Evolutionary conservation across 208 protist genomes (phyloP).

Genomic region (Tritrichomonas musculus): DNA sequence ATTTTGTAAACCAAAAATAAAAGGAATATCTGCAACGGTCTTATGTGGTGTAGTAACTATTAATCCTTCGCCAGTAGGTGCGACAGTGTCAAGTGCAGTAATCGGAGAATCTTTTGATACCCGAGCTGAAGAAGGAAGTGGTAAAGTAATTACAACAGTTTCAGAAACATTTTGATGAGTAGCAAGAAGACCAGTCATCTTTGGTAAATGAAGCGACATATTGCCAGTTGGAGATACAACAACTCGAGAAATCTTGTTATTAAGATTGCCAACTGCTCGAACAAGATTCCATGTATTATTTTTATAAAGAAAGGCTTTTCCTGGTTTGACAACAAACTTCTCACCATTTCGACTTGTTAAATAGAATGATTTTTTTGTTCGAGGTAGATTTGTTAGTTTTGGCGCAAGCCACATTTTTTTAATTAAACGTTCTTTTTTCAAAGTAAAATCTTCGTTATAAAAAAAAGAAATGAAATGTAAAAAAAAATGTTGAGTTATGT

Average conservation of each 20-base stretch:
- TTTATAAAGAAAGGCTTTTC: not conserved
- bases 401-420: constrained; percentile 1
- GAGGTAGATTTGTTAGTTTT: not conserved
- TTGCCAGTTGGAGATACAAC: not conserved
- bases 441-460: too few species aligned
- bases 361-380: not conserved
- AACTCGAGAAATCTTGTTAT: not conserved
- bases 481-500: too few species aligned
- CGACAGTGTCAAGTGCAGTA: not conserved
- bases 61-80: not conserved
- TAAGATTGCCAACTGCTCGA: not conserved
- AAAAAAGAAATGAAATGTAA: too few species aligned
- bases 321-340: not conserved
- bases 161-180: not conserved
- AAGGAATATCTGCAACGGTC: not conserved
- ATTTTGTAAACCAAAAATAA: not conserved
- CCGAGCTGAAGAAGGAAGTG: not conserved
- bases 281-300: not conserved
- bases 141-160: not conserved
- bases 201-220: constrained; percentile 4
- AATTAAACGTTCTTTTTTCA: too few species aligned
- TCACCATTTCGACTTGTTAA: not conserved
- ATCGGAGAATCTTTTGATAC: not conserved
- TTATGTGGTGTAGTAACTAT: not conserved
- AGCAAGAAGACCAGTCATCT: not conserved